Percentiles rank a stretch among this genome's conserved stretches.
phyloP scores from a whole-genome alignment of 1,139 yeast genomes.

The Pichia kudriavzevii region DNA sequence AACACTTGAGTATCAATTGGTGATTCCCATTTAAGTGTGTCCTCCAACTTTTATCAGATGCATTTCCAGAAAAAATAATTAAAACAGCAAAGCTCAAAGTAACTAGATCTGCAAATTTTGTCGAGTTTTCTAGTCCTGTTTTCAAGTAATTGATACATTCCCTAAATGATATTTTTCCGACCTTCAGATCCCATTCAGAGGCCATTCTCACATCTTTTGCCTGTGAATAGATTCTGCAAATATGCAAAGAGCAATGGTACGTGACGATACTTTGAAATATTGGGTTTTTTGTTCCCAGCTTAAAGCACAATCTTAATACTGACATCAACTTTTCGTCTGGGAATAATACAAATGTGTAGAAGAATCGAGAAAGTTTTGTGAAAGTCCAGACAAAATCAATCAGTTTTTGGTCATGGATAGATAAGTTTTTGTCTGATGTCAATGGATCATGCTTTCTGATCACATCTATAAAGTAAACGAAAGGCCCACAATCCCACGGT shows the following conservation, averaged over 20 bases:
- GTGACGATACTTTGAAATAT: slow-evolving; percentile 16
- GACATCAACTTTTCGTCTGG: slow-evolving; percentile 11
- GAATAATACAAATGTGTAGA: slow-evolving; percentile 13
- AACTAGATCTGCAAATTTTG: slow-evolving; percentile 13
- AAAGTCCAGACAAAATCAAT: slow-evolving; percentile 19
- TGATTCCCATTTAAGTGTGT: slow-evolving; percentile 16
- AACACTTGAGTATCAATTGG: slow-evolving; percentile 13
- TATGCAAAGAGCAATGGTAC: slow-evolving; percentile 16
- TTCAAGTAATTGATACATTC: slow-evolving; percentile 14
- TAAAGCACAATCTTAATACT: slow-evolving; percentile 8
- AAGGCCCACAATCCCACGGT: slow-evolving; percentile 11
- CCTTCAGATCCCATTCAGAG: slow-evolving; percentile 13
- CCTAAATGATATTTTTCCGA: slow-evolving; percentile 14
- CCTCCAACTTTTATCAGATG: slow-evolving; percentile 15
- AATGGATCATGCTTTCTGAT: slow-evolving; percentile 15
- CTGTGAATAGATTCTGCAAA: slow-evolving; percentile 12
- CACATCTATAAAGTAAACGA: slow-evolving; percentile 8
- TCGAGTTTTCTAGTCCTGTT: slow-evolving; percentile 9
- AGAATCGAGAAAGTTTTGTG: slow-evolving; percentile 11
- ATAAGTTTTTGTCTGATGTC: background rate
- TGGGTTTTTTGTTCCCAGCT: slow-evolving; percentile 12
- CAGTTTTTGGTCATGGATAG: slow-evolving; percentile 8
- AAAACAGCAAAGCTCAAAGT: slow-evolving; percentile 14
- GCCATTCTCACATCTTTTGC: slow-evolving; percentile 2
- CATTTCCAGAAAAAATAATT: slow-evolving; percentile 16